Evolutionary conservation across 2,329 filamentous ascomycete genomes (phyloP).

Genomic region (Fusarium luffae): DNA sequence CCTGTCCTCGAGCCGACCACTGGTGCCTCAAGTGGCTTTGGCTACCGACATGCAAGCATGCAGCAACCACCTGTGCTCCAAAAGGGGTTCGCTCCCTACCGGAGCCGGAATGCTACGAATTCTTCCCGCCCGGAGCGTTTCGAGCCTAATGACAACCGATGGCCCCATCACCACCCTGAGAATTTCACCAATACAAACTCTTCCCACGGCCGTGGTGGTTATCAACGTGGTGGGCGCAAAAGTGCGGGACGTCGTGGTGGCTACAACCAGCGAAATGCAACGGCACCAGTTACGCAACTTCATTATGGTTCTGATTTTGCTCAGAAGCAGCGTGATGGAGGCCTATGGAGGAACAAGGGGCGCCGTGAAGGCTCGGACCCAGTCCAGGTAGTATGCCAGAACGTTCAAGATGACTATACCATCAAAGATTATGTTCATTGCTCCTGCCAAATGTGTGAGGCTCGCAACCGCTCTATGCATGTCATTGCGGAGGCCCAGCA

Average conservation of each 20-base stretch:
- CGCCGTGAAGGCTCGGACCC: slow-evolving; percentile 28
- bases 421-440: slow-evolving; percentile 46
- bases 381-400: slow-evolving; percentile 38
- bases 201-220: slow-evolving; percentile 18
- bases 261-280: slow-evolving; percentile 34
- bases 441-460: slow-evolving; percentile 45
- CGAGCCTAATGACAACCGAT: slow-evolving; percentile 18
- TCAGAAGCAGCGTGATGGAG: slow-evolving; percentile 30
- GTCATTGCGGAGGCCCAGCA: slow-evolving; percentile 32
- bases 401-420: slow-evolving; percentile 21
- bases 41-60: slow-evolving; percentile 8
- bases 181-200: slow-evolving; percentile 4
- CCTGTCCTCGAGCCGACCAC: slow-evolving; percentile 2
- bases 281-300: slow-evolving; percentile 27
- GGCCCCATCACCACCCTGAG: slow-evolving; percentile 28
- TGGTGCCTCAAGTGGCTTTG: slow-evolving; percentile 1
- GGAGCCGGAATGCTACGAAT: slow-evolving; percentile 13
- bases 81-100: slow-evolving; percentile 2
- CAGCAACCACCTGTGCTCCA: slow-evolving; percentile 6
- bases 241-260: slow-evolving; percentile 31
- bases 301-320: slow-evolving; percentile 2
- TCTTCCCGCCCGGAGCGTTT: slow-evolving; percentile 18
- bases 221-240: slow-evolving; percentile 28
- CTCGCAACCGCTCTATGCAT: slow-evolving; percentile 49
- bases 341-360: slow-evolving; percentile 32